Evolutionary conservation across 257 asterid species (phyloP).

Genomic region (Ophiorrhiza pumila): DNA sequence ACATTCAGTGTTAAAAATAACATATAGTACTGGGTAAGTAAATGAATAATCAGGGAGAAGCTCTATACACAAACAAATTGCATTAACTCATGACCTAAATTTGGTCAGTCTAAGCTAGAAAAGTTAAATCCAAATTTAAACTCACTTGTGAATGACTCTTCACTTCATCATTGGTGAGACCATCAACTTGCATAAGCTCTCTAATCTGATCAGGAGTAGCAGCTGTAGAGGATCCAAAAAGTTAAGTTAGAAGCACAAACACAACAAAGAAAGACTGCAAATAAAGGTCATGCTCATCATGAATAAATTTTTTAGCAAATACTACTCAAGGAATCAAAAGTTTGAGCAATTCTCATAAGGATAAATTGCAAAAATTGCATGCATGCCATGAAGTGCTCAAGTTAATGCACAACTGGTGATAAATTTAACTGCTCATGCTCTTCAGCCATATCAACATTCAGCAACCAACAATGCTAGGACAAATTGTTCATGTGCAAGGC

Average conservation of each 20-base stretch:
- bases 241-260: conserved; percentile 1
- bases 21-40: background rate
- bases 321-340: no score
- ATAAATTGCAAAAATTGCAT: background rate
- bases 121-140: conserved; percentile 6
- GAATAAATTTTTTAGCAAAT: background rate
- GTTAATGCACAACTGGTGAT: background rate
- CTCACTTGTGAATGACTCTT: conserved; percentile 91
- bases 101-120: background rate
- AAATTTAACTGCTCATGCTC: background rate
- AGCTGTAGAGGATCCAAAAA: conserved; percentile 38
- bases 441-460: background rate
- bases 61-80: conserved; percentile 8
- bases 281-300: background rate
- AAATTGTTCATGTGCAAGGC: background rate
- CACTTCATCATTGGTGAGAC: conserved; percentile 94
- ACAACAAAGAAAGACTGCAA: conserved; percentile 3
- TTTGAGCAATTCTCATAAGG: background rate
- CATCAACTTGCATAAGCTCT: conserved; percentile 89
- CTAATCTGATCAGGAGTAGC: conserved; percentile 97
- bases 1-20: background rate
- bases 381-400: background rate
- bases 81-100: background rate
- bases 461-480: background rate
- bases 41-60: background rate